Percentiles rank a stretch among this genome's conserved stretches.
phyloP scores from a whole-genome alignment of 1,284 basidiomycete genomes.

The Rhodotorula sp. region DNA sequence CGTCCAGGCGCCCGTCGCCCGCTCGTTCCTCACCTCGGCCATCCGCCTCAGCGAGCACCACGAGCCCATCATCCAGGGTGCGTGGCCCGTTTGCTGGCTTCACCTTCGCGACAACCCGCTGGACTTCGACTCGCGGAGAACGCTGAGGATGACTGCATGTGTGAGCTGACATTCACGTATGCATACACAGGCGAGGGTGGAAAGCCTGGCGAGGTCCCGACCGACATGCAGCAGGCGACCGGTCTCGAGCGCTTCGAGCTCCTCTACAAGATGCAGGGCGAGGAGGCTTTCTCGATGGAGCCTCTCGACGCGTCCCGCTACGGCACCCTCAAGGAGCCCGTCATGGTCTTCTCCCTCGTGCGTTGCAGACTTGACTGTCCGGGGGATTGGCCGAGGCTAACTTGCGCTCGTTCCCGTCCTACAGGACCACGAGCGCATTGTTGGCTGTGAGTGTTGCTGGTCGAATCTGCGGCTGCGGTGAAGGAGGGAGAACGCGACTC shows the following conservation, averaged over 20 bases:
- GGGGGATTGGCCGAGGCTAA: not conserved
- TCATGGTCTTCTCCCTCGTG: slow-evolving; percentile 83
- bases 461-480: not conserved
- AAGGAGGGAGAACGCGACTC: no score
- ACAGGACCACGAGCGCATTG: slow-evolving; percentile 72
- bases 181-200: slow-evolving; percentile 61
- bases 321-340: slow-evolving; percentile 83
- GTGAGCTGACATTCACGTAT: not conserved
- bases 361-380: slow-evolving; percentile 49
- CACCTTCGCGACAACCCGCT: no score
- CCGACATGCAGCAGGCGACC: slow-evolving; percentile 85
- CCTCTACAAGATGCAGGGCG: slow-evolving; percentile 79
- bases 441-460: slow-evolving; percentile 67
- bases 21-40: slow-evolving; percentile 31
- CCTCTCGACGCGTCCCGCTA: slow-evolving; percentile 81
- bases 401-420: not conserved
- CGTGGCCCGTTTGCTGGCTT: not conserved
- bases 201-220: slow-evolving; percentile 73
- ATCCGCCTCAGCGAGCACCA: slow-evolving; percentile 22
- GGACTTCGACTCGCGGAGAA: not conserved
- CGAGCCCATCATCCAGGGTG: slow-evolving; percentile 36
- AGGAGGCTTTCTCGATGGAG: slow-evolving; percentile 85
- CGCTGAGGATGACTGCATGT: no score
- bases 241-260: slow-evolving; percentile 92
- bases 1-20: slow-evolving; percentile 24